phyloP scores from a whole-genome alignment of 2,329 filamentous ascomycete genomes.

The Penicillium paneum region DNA sequence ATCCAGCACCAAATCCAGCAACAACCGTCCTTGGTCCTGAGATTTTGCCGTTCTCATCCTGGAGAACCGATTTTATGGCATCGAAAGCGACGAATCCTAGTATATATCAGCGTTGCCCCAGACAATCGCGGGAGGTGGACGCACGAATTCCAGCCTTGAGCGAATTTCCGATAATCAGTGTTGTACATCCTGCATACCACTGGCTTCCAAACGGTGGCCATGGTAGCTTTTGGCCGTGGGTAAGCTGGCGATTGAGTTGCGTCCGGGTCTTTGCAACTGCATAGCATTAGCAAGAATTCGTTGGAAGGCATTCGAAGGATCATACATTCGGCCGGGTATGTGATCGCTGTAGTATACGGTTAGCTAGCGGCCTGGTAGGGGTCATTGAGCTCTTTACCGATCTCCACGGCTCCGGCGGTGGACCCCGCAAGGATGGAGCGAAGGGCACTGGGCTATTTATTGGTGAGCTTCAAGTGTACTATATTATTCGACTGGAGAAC shows the following conservation, averaged over 20 bases:
- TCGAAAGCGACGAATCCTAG: constrained; percentile 92
- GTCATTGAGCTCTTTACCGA: constrained; percentile 56
- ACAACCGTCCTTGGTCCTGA: constrained; percentile 87
- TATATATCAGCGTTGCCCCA: not conserved
- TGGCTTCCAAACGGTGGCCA: constrained; percentile 91
- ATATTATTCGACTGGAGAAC: not conserved
- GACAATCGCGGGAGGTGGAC: constrained; percentile 32
- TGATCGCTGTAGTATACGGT: constrained; percentile 61
- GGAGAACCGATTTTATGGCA: constrained; percentile 79
- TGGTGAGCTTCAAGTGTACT: constrained; percentile 33
- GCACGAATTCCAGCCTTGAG: constrained; percentile 91
- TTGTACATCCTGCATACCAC: constrained; percentile 98
- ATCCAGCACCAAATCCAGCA: constrained; percentile 89
- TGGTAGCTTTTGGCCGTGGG: constrained; percentile 80
- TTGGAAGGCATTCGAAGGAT: constrained; percentile 7
- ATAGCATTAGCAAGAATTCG: constrained; percentile 8
- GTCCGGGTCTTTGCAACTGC: constrained; percentile 89
- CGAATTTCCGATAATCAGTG: constrained; percentile 92
- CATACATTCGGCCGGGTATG: constrained; percentile 89
- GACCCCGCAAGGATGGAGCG: constrained; percentile 90
- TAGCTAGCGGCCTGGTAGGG: constrained; percentile 22
- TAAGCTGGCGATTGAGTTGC: constrained; percentile 82
- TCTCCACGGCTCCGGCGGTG: constrained; percentile 91
- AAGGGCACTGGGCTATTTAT: constrained; percentile 67
- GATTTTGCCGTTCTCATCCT: constrained; percentile 81